These are phyloP conservation scores for Proliferodiscus dingleyae DNA, from an alignment of 2,329 filamentous ascomycete species.

Conservation along the genomic window DNA sequence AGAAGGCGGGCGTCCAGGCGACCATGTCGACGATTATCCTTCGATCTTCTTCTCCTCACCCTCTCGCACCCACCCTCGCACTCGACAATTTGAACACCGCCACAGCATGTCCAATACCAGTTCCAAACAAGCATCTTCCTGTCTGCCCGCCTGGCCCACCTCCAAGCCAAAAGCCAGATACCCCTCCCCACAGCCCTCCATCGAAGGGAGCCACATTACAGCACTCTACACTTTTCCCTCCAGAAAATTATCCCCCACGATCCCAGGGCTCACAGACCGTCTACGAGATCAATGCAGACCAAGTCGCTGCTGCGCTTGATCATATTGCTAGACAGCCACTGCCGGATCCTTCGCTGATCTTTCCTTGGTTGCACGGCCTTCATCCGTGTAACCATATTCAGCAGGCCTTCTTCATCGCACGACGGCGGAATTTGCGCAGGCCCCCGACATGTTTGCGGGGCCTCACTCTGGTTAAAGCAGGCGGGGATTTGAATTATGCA, in stretches of 20 bases:
- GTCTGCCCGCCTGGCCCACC: slow-evolving; percentile 77
- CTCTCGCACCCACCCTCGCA: slow-evolving; percentile 46
- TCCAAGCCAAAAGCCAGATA: slow-evolving; percentile 49
- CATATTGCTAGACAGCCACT: slow-evolving; percentile 73
- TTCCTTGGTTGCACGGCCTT: slow-evolving; percentile 93
- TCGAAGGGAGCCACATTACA: slow-evolving; percentile 50
- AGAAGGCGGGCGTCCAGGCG: slow-evolving; percentile 1
- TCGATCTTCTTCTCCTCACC: slow-evolving; percentile 39
- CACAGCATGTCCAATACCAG: slow-evolving; percentile 50
- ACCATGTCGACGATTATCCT: slow-evolving; percentile 33
- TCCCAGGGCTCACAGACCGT: slow-evolving; percentile 52
- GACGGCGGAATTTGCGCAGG: slow-evolving; percentile 64
- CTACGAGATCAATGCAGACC: slow-evolving; percentile 66
- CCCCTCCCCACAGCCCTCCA: slow-evolving; percentile 62
- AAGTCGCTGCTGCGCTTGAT: slow-evolving; percentile 69
- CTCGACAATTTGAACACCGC: slow-evolving; percentile 48
- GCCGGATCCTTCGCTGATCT: slow-evolving; percentile 79
- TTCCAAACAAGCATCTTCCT: slow-evolving; percentile 83
- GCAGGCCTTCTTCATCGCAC: slow-evolving; percentile 79
- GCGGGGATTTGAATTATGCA: slow-evolving; percentile 67
- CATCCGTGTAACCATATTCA: slow-evolving; percentile 87
- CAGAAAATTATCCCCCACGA: slow-evolving; percentile 53
- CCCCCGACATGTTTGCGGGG: slow-evolving; percentile 74
- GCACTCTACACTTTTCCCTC: slow-evolving; percentile 69
- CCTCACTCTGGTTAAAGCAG: slow-evolving; percentile 82